Evolutionary conservation across 768 basidiomycete species (phyloP).

Genomic region (Podaxis pistillaris): DNA sequence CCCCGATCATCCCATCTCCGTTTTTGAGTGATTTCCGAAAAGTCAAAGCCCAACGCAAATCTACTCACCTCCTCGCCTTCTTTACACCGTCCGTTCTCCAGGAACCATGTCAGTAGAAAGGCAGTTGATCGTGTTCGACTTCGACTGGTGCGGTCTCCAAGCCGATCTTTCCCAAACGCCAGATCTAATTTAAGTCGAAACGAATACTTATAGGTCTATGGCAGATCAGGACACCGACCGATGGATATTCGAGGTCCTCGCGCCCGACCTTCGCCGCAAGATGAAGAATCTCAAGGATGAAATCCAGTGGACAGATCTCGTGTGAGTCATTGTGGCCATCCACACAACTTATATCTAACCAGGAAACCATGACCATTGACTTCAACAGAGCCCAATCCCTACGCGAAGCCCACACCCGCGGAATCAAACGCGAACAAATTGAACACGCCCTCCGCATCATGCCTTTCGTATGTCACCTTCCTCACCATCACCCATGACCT

Average conservation of each 20-base stretch:
- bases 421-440: slow-evolving; percentile 72
- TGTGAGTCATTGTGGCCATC: slow-evolving; percentile 49
- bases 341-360: not conserved
- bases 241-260: slow-evolving; percentile 88
- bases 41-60: slow-evolving; percentile 13
- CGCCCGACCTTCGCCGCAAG: slow-evolving; percentile 78
- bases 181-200: not conserved
- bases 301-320: slow-evolving; percentile 91
- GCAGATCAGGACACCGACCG: slow-evolving; percentile 96
- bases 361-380: slow-evolving; percentile 10
- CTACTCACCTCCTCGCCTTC: slow-evolving; percentile 2
- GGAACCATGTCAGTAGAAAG: slow-evolving; percentile 27
- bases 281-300: slow-evolving; percentile 64
- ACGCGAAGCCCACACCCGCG: slow-evolving; percentile 66
- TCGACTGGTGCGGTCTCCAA: slow-evolving; percentile 73
- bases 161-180: not conserved
- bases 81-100: not conserved
- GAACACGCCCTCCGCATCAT: slow-evolving; percentile 73
- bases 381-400: slow-evolving; percentile 61
- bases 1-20: not conserved
- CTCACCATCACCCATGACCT: not conserved
- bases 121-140: slow-evolving; percentile 92
- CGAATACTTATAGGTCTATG: slow-evolving; percentile 59
- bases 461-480: slow-evolving; percentile 69
- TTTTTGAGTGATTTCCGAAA: slow-evolving; percentile 1